These are phyloP conservation scores for Globisporangium camurandrum DNA, from an alignment of 352 stramenopile species.

Conservation along the genomic window DNA sequence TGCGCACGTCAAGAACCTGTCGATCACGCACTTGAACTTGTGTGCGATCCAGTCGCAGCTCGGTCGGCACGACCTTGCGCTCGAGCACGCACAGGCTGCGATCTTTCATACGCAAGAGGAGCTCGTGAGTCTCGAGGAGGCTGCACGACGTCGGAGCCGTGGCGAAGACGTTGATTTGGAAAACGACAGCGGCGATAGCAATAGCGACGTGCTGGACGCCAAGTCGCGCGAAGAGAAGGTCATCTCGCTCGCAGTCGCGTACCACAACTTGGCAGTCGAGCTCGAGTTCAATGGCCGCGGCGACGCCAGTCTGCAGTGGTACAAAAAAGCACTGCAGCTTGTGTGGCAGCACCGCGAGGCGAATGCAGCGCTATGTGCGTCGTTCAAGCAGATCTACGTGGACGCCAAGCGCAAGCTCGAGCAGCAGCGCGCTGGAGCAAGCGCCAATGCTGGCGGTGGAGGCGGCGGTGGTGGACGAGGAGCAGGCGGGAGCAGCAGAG, in stretches of 20 bases:
- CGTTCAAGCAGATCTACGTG: conserved; percentile 68
- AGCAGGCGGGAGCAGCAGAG: background rate
- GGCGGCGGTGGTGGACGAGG: background rate
- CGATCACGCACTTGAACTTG: conserved; percentile 77
- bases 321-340: conserved; percentile 73
- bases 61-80: conserved; percentile 48
- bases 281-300: conserved; percentile 66
- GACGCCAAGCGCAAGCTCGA: conserved; percentile 61
- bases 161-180: background rate
- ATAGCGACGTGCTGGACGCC: conserved; percentile 36
- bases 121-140: conserved; percentile 42
- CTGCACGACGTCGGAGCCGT: no score
- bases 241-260: conserved; percentile 66
- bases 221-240: conserved; percentile 68
- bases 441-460: background rate
- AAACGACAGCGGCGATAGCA: conserved; percentile 2
- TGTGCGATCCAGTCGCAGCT: conserved; percentile 76
- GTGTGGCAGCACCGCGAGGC: conserved; percentile 50
- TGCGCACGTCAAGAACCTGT: conserved; percentile 62
- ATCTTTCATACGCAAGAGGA: conserved; percentile 82
- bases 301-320: conserved; percentile 75
- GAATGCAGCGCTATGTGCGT: conserved; percentile 54
- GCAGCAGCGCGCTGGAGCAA: conserved; percentile 10
- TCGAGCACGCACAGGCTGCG: conserved; percentile 70
- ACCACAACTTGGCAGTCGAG: conserved; percentile 76